Conservation (phyloP, 176 grass and related monocot genomes). For the Juncus inflexus region DNA sequence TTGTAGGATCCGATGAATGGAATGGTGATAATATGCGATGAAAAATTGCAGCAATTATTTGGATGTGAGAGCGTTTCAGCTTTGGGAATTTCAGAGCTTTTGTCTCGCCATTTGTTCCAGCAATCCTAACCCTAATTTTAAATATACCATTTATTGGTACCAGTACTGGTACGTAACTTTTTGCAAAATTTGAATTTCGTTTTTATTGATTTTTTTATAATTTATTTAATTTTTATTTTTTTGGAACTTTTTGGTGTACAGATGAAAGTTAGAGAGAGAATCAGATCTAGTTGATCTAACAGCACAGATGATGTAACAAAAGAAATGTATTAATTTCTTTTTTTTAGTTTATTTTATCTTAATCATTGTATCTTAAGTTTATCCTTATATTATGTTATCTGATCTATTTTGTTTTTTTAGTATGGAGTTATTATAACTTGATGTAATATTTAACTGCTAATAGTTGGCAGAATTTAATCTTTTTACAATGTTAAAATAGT, state of each 20-base stretch:
- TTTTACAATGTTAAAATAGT: too few relatives aligned
- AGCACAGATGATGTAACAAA: slow-evolving; percentile 60
- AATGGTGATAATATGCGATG: slow-evolving; percentile 61
- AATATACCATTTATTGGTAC: slow-evolving; percentile 28
- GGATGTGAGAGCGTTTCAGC: slow-evolving; percentile 78
- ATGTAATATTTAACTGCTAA: slow-evolving; percentile 13
- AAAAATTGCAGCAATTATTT: slow-evolving; percentile 78
- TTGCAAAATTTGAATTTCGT: background rate
- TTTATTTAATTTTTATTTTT: background rate
- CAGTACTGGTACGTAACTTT: background rate
- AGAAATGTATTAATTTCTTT: slow-evolving; percentile 46
- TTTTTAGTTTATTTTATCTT: slow-evolving; percentile 9
- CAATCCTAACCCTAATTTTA: slow-evolving; percentile 51
- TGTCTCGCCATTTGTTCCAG: slow-evolving; percentile 57
- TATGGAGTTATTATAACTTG: slow-evolving; percentile 20
- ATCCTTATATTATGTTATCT: background rate
- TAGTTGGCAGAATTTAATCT: slow-evolving; percentile 11
- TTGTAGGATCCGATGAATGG: slow-evolving; percentile 68
- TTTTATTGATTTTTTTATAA: background rate
- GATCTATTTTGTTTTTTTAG: background rate
- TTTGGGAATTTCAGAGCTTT: slow-evolving; percentile 55
- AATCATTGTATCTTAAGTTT: slow-evolving; percentile 22
- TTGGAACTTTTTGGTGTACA: slow-evolving; percentile 13
- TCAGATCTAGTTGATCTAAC: slow-evolving; percentile 63
- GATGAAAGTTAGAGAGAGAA: slow-evolving; percentile 35